Percentiles rank a stretch among this genome's conserved stretches.
phyloP scores from a whole-genome alignment of 2,329 filamentous ascomycete species.

The Phoma sp. region DNA sequence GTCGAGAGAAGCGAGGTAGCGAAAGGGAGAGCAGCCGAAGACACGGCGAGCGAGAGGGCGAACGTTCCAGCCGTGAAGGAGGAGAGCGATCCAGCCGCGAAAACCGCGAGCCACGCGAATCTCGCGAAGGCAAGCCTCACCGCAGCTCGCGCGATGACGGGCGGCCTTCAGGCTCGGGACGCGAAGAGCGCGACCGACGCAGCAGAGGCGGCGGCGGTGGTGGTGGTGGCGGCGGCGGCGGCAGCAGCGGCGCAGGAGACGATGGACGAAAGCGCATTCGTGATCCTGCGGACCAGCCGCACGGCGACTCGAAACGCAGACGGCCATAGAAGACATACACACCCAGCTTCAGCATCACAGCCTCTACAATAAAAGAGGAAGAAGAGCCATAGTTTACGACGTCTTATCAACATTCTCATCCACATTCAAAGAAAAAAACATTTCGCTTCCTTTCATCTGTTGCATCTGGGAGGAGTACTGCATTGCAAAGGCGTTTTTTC shows the following conservation, averaged over 20 bases:
- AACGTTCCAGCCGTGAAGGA: conserved; percentile 20
- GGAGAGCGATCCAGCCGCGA: conserved; percentile 23
- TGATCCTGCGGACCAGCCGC: conserved; percentile 31
- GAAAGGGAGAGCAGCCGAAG: conserved; percentile 31
- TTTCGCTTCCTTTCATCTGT: too few relatives aligned
- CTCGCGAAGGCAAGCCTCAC: conserved; percentile 28
- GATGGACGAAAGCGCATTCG: conserved; percentile 32
- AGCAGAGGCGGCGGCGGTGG: conserved; percentile 24
- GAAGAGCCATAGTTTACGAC: too few relatives aligned
- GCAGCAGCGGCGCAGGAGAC: conserved; percentile 20
- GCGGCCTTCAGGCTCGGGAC: conserved; percentile 31
- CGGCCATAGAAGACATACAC: conserved; percentile 21
- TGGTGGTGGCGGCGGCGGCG: conserved; percentile 21
- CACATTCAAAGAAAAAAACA: too few relatives aligned
- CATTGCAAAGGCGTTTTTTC: too few relatives aligned
- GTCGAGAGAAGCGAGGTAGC: conserved; percentile 35
- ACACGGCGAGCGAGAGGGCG: conserved; percentile 29
- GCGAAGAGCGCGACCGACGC: conserved; percentile 32
- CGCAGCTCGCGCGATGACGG: conserved; percentile 32
- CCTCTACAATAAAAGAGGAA: too few relatives aligned
- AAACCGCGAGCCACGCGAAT: conserved; percentile 20
- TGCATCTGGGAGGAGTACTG: too few relatives aligned
- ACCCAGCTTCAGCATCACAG: too few relatives aligned
- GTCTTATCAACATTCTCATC: too few relatives aligned
- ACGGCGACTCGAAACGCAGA: conserved; percentile 33